Evolutionary conservation across 805 yeast genomes (phyloP), one percentile per base, ranked within the genome.

Genomic region (Ogataea methylovora): DNA sequence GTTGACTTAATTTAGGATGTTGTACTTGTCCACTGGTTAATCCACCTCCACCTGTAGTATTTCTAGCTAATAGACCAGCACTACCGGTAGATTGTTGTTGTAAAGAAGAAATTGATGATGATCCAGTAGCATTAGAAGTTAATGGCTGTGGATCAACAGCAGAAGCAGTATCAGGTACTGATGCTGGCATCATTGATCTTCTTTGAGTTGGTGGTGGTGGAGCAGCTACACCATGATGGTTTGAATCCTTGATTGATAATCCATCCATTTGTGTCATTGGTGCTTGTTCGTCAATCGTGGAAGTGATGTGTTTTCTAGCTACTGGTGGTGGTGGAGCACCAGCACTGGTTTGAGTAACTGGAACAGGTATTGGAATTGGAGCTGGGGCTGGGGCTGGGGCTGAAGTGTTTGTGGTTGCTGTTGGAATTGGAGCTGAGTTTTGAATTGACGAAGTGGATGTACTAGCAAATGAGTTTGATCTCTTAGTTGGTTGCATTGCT

Each of bases 1-100:
- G 70, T 29, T 56, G 52, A 11, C 70, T 60, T 45, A 67, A 52
- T 19, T 71, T 64, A 24, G 79, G 69, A 51, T 73, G 82, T 41
- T 63, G 71, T n/a, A 58, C 52, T 43, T 52, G 61, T 6, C 61
- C 63, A 36, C 52, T 51, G 4, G 50, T 37, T 7, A 54, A 43
- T 6, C 60, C 52, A 25, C 63, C 62, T 27, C 43, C 55, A 23
- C 52, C 62, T 4, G 58, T 58, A 17, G 49, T 44, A 30, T 56
- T 52, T 35, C 51, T 51, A 16, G 60, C 56, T 19, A 56, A 32
- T 8, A 58, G 31, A 4, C 67, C 54, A 8, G 67, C 59, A 6
- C 67, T 60, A 5, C 73, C 71, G 15, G 74, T 66, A 10, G 44
- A 41, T 38, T 69, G 74, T 17, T 72, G 63, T 35, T 62, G 63